Evolutionary conservation across 176 grass and related monocot species (phyloP).

Genomic region (Ampelocalamus luodianensis): DNA sequence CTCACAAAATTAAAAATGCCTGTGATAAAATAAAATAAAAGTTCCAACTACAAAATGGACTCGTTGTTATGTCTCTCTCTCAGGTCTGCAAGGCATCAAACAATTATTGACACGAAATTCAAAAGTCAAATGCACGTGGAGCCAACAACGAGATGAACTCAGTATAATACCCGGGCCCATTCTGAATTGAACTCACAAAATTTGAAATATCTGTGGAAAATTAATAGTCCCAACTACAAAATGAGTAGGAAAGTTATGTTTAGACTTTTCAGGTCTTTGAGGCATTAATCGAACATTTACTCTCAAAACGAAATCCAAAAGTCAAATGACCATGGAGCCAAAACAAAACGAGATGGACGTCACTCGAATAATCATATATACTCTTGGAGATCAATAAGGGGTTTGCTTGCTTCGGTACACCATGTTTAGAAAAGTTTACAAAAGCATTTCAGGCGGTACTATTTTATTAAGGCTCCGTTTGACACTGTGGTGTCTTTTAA

Average conservation of each 20-base stretch:
- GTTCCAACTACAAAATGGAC: conserved; percentile 23
- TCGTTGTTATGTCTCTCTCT: neutral
- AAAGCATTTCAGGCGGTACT: neutral
- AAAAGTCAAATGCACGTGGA: conserved; percentile 36
- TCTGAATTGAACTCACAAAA: neutral
- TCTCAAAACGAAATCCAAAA: conserved; percentile 7
- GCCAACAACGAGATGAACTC: neutral
- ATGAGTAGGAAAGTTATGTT: neutral
- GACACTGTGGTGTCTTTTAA: too few relatives aligned
- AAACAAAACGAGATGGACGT: neutral
- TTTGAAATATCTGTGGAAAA: conserved; percentile 2
- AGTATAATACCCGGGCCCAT: neutral
- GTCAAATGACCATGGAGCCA: neutral
- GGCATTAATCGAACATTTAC: neutral
- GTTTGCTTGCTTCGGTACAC: too few relatives aligned
- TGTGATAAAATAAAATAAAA: neutral
- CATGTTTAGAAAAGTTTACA: too few relatives aligned
- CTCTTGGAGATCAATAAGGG: too few relatives aligned
- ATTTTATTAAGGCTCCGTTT: neutral
- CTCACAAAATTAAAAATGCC: neutral
- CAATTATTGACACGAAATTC: neutral
- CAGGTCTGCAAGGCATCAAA: conserved; percentile 8
- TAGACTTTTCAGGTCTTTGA: neutral
- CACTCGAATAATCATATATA: neutral
- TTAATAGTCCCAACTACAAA: neutral